Evolutionary conservation across 2,329 filamentous ascomycete genomes (phyloP).

Genomic region (Pyrenochaeta sp.): DNA sequence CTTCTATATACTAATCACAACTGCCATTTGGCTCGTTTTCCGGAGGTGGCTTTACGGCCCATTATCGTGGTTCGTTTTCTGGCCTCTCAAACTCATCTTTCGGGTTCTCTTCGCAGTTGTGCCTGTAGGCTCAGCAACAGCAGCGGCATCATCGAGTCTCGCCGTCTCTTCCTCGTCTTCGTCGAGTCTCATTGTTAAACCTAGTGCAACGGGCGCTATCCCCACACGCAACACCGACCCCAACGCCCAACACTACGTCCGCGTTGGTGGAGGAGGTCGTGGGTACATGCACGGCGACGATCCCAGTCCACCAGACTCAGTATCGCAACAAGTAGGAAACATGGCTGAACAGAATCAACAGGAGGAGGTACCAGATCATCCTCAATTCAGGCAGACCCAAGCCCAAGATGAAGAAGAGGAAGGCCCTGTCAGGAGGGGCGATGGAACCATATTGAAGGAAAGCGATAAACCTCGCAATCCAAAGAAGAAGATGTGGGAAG

Average conservation of each 20-base stretch:
- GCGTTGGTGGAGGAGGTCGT: slow-evolving; percentile 60
- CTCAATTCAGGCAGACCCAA: slow-evolving; percentile 30
- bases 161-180: slow-evolving; percentile 24
- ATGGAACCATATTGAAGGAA: slow-evolving; percentile 55
- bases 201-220: slow-evolving; percentile 51
- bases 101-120: slow-evolving; percentile 65
- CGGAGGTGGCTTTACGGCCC: slow-evolving; percentile 87
- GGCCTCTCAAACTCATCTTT: slow-evolving; percentile 75
- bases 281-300: slow-evolving; percentile 53
- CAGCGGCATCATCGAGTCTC: slow-evolving; percentile 26
- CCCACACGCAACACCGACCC: slow-evolving; percentile 39
- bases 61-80: slow-evolving; percentile 85
- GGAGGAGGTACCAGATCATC: slow-evolving; percentile 26
- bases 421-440: slow-evolving; percentile 49
- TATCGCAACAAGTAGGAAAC: slow-evolving; percentile 44
- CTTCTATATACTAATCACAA: slow-evolving; percentile 80
- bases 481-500: slow-evolving; percentile 70
- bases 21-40: slow-evolving; percentile 85
- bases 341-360: slow-evolving; percentile 31
- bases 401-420: slow-evolving; percentile 36
- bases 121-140: slow-evolving; percentile 55
- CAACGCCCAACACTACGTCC: slow-evolving; percentile 47
- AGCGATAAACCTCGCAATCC: slow-evolving; percentile 58
- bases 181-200: slow-evolving; percentile 53
- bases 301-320: slow-evolving; percentile 43